Conservation (phyloP, 495 filamentous ascomycete species). For the Pyrenula aspistea region DNA sequence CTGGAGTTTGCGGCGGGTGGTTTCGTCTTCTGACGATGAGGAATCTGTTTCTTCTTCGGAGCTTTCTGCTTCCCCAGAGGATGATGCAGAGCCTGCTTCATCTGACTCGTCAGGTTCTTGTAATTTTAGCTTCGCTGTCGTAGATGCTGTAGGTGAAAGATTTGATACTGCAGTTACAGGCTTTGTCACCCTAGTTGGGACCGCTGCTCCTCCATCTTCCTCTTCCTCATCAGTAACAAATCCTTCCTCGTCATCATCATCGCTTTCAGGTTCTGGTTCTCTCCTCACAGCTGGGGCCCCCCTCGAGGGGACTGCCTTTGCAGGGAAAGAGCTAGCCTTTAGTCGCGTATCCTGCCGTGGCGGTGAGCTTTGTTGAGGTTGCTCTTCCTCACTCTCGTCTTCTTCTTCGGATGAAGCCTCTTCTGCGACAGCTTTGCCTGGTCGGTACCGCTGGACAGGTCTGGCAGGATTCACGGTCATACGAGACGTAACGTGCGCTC, state of each 20-base stretch:
- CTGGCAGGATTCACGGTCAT: conserved; percentile 90
- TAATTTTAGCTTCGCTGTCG: neutral
- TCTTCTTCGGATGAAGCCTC: conserved; percentile 54
- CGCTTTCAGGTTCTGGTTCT: conserved; percentile 10
- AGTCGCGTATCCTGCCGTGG: conserved; percentile 31
- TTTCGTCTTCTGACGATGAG: conserved; percentile 61
- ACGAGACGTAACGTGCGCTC: conserved; percentile 43
- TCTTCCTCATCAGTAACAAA: conserved; percentile 56
- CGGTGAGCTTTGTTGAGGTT: conserved; percentile 22
- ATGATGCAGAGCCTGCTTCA: conserved; percentile 23
- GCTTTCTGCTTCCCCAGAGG: conserved; percentile 36
- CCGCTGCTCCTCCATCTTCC: conserved; percentile 33
- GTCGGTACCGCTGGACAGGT: conserved; percentile 64
- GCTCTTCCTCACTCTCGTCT: conserved; percentile 40
- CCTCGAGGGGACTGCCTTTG: conserved; percentile 25
- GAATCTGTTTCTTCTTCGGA: conserved; percentile 39
- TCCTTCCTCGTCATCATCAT: conserved; percentile 50
- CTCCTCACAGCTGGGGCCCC: conserved; percentile 16
- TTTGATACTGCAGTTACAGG: neutral
- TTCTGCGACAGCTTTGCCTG: conserved; percentile 67
- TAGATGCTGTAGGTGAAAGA: conserved; percentile 14
- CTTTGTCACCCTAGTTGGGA: conserved; percentile 1
- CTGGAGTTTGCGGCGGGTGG: conserved; percentile 59
- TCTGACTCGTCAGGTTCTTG: conserved; percentile 22
- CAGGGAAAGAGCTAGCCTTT: conserved; percentile 52